Evolutionary conservation across 352 stramenopile species (phyloP).

Genomic region (Pythium monospermum): DNA sequence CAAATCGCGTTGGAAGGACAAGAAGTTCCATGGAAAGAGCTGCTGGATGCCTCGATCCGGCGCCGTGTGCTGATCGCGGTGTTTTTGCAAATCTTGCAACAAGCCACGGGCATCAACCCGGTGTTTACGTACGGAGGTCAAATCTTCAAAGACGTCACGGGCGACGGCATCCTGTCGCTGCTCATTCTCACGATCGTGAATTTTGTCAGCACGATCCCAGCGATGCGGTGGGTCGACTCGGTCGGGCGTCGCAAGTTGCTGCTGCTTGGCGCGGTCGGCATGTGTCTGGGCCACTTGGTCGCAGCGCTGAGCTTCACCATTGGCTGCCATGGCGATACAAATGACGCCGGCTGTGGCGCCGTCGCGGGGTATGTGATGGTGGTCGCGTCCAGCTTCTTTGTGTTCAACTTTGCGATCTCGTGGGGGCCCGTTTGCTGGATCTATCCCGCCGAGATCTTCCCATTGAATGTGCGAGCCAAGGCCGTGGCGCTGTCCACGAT

Average conservation of each 20-base stretch:
- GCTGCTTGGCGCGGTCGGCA: constrained; percentile 34
- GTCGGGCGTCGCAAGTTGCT: constrained; percentile 32
- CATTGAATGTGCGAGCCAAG: constrained; percentile 31
- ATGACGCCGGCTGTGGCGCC: constrained; percentile 18
- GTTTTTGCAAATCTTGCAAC: constrained; percentile 38
- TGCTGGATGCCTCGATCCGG: constrained; percentile 21
- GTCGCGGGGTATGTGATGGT: constrained; percentile 33
- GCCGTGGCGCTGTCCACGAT: constrained; percentile 31
- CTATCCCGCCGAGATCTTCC: constrained; percentile 52
- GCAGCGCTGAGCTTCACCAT: constrained; percentile 30
- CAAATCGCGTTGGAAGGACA: constrained; percentile 31
- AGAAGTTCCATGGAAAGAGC: constrained; percentile 23
- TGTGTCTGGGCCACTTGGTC: constrained; percentile 38
- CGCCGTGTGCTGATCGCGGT: constrained; percentile 31
- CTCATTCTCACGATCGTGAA: constrained; percentile 34
- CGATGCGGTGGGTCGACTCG: constrained; percentile 37
- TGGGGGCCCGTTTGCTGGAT: constrained; percentile 52
- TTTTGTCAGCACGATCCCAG: constrained; percentile 34
- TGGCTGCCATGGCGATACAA: constrained; percentile 27
- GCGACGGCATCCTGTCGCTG: constrained; percentile 29
- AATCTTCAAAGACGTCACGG: constrained; percentile 35
- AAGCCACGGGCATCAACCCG: constrained; percentile 35
- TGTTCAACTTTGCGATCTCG: constrained; percentile 28
- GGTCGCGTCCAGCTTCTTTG: constrained; percentile 10
- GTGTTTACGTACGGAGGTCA: constrained; percentile 34